Evolutionary conservation across 805 yeast species (phyloP), one percentile per base, ranked within the genome.

Genomic region (Candida michaelii): DNA sequence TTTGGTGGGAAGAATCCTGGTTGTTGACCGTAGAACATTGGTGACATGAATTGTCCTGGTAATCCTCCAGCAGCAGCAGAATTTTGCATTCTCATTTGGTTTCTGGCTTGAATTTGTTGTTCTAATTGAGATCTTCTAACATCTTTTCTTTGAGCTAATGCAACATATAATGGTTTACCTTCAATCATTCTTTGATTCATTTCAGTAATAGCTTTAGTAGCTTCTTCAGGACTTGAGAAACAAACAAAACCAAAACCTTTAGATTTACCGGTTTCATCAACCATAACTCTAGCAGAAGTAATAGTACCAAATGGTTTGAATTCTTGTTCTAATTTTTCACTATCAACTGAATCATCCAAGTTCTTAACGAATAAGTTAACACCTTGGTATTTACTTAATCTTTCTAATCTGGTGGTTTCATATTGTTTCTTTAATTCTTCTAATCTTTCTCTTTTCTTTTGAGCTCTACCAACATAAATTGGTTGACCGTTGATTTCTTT

Each of bases 231-330:
- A 52, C 93, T 71, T 44, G 96, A 82, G 85, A 84, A 93, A 75
- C 99, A 89, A 57, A 93, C 99, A 66, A 93, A 93, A 63, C 99
- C 99, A 67, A 93, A 93, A 55, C 98, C 98, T 78, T 88, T 91
- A 51, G 97, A 89, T 74, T 89, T 89, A 59, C 96, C 97, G 49
- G 80, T 68, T 60, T 90, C 97, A 65, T 88, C 96, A 60, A 85
- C 81, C 97, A 93, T 91, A 55, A 91, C 95, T 74, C 86, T 89
- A 56, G 90, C 97, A 47, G 97, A 88, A 53, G 97, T 87, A 74
- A 93, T 93, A 62, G 86, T 72, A 66, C 99, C 99, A 67, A 83
- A 89, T 54, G 93, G 89, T 60, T 87, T 75, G 67, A 93, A 93
- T 73, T 88, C 97, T 74, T 88, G 96, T 65, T 78, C 81, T 65